A percentile compares a stretch with the other conserved stretches of the same genome.
These are phyloP conservation scores for Spathaspora gorwiae DNA, from an alignment of 805 yeast species.

Conservation along the genomic window DNA sequence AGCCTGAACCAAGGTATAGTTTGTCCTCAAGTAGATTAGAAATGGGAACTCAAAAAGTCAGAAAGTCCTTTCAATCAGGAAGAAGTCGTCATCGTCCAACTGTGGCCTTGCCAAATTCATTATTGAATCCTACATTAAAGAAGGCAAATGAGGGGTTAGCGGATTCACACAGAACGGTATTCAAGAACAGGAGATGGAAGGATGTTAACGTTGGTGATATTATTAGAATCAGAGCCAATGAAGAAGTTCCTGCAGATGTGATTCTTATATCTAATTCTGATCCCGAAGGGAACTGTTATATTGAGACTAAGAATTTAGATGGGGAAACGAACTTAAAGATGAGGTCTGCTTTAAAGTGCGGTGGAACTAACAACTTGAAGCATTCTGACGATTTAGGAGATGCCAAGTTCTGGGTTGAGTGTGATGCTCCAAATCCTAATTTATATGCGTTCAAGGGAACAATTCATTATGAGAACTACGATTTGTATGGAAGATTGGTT, in stretches of 20 bases:
- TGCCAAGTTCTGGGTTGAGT: conserved; percentile 56
- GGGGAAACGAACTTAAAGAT: conserved; percentile 77
- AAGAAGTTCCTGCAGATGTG: conserved; percentile 76
- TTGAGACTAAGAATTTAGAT: conserved; percentile 78
- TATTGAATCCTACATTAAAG: conserved; percentile 17
- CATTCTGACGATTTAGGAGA: conserved; percentile 58
- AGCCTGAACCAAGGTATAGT: conserved; percentile 5
- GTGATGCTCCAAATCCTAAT: conserved; percentile 68
- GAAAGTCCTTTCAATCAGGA: conserved; percentile 9
- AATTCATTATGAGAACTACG: conserved; percentile 45
- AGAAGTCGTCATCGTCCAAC: conserved; percentile 7
- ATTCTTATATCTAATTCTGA: conserved; percentile 63
- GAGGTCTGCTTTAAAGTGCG: conserved; percentile 50
- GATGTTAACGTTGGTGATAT: conserved; percentile 70
- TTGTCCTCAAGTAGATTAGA: not conserved
- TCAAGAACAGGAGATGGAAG: conserved; percentile 60
- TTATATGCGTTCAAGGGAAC: conserved; percentile 67
- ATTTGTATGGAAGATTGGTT: conserved; percentile 23
- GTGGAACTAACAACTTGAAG: conserved; percentile 41
- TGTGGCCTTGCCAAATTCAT: conserved; percentile 12
- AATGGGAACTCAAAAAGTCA: conserved; percentile 1
- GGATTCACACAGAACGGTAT: conserved; percentile 13
- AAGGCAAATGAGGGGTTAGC: conserved; percentile 4
- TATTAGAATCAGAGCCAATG: conserved; percentile 64
- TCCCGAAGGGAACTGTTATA: conserved; percentile 63